Evolutionary conservation across 805 yeast species (phyloP), one percentile per base, ranked within the genome.

Genomic region (Monosporozyma aerobia): DNA sequence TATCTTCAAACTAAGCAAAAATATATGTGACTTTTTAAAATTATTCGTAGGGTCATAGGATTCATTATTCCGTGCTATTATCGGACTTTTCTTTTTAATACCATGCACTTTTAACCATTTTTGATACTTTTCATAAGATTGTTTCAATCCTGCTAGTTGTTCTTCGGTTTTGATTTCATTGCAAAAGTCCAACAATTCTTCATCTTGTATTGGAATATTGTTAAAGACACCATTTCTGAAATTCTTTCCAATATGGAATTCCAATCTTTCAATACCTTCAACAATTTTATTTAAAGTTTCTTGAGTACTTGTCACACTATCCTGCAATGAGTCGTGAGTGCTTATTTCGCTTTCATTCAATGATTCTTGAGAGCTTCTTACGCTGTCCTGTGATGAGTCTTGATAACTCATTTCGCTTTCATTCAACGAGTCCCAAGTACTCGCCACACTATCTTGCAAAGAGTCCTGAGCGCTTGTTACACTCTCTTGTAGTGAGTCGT

Each of bases 181-280:
- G 47, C 57, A 66, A 54, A 62, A 61, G 4, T 63, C 60, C 49
- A 60, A 61, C 9, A 64, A 43, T 5, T 55, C 59, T 30, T 57
- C 48, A 40, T 60, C 51, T 6, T 53, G 47, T 22, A 56, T 56
- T 1, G 63, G 58, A 22, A 65, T 56, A 47, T 62, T 60, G 13
- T 61, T 56, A n/a, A 56, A 37, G 13, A 57, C 8, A 43, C 25
- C 49, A 7, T 22, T 13, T 25, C 19, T 25, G 25, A 3, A 30
- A 30, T 13, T n/a, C 27, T 19, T 41, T 25, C 32, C 22, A 30
- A 29, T 29, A 32, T 27, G 11, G 10, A 13, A 16, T 16, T 30
- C 23, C 19, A 41, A 25, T 40, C 30, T 16, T 13, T 48, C 29
- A 16, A 40, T 30, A 9, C 22, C 22, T 13, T 23, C 44, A 10